phyloP scores from a whole-genome alignment of 768 basidiomycete genomes.

The Suillus hirtellus region DNA sequence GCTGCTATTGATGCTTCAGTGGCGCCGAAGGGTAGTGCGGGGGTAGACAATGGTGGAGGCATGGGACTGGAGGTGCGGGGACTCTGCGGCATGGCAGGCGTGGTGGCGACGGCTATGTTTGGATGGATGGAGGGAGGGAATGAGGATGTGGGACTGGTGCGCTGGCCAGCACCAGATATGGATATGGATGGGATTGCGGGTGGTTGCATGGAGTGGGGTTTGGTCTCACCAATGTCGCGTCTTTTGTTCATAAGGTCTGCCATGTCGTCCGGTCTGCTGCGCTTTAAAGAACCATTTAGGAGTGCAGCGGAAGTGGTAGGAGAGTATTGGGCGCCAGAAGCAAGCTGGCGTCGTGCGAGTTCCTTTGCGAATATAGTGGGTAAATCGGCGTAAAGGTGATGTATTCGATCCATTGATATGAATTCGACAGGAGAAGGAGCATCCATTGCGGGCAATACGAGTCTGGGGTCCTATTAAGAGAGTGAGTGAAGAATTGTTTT shows the following conservation, averaged over 20 bases:
- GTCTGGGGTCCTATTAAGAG: constrained; percentile 32
- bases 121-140: constrained; percentile 23
- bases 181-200: constrained; percentile 36
- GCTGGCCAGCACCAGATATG: constrained; percentile 15
- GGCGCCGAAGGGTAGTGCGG: constrained; percentile 33
- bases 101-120: constrained; percentile 16
- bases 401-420: constrained; percentile 57
- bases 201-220: constrained; percentile 45
- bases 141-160: constrained; percentile 24
- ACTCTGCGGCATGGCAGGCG: constrained; percentile 27
- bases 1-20: constrained; percentile 37
- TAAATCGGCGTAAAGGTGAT: constrained; percentile 62
- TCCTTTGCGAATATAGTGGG: constrained; percentile 64
- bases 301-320: constrained; percentile 19
- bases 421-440: constrained; percentile 54
- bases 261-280: constrained; percentile 58
- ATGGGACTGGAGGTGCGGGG: constrained; percentile 36
- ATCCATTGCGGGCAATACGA: constrained; percentile 58
- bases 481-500: constrained; percentile 5
- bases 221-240: constrained; percentile 67
- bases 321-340: constrained; percentile 24
- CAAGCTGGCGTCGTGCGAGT: constrained; percentile 44
- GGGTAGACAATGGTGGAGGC: constrained; percentile 28
- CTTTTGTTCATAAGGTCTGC: constrained; percentile 56
- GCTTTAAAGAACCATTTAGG: constrained; percentile 49